These are phyloP conservation scores for Aaosphaeria arxii DNA, from an alignment of 2,329 filamentous ascomycete genomes.

Conservation along the genomic window DNA sequence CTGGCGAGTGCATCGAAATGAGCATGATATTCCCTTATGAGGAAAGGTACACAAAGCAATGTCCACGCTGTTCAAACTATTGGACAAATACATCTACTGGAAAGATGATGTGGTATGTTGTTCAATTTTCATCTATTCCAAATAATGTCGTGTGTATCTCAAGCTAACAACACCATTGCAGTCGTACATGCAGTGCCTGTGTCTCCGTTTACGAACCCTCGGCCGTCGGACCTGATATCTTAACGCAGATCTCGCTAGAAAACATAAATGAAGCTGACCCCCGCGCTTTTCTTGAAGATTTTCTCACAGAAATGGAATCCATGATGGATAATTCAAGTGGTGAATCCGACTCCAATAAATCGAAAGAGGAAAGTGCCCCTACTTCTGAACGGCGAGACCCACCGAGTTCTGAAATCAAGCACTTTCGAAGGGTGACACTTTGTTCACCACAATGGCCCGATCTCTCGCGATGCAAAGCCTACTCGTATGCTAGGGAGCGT, in stretches of 20 bases:
- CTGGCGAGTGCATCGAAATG: neutral
- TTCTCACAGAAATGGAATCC: neutral
- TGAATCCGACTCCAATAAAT: no score
- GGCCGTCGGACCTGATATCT: neutral
- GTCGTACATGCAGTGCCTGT: neutral
- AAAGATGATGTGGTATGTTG: neutral
- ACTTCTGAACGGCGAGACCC: no score
- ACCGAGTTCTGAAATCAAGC: no score
- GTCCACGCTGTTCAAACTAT: neutral
- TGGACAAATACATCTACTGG: neutral
- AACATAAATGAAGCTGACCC: neutral
- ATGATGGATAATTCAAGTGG: no score
- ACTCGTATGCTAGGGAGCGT: neutral
- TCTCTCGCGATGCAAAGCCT: neutral
- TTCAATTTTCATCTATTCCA: neutral
- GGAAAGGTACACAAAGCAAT: neutral
- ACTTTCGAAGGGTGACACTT: neutral
- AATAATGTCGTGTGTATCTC: no score
- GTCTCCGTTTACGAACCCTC: neutral
- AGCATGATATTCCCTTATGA: neutral
- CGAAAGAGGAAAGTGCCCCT: no score
- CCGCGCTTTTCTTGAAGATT: neutral
- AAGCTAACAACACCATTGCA: neutral
- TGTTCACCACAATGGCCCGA: neutral
- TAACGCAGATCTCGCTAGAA: neutral